Evolutionary conservation across 371 early-diverging fungal species (phyloP).

Genomic region (Apophysomyces ossiformis): DNA sequence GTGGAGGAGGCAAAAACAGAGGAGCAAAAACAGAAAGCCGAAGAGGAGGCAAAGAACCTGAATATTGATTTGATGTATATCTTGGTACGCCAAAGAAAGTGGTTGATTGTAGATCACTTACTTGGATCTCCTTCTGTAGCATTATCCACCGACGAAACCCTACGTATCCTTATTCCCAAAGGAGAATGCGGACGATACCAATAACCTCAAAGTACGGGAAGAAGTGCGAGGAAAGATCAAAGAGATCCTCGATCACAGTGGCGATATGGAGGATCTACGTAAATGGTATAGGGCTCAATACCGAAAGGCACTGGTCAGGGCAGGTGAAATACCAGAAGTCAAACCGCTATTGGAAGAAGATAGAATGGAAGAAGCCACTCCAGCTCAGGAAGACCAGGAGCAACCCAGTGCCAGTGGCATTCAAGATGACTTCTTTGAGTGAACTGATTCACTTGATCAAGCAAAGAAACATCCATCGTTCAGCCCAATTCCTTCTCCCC

Average conservation of each 20-base stretch:
- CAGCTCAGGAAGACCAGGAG: constrained; percentile 10
- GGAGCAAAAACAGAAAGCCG: constrained; percentile 18
- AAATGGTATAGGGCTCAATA: constrained; percentile 40
- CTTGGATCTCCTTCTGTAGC: constrained; percentile 10
- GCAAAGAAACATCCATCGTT: too few relatives aligned
- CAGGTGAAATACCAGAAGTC: constrained; percentile 22
- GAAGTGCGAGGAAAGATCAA: constrained; percentile 31
- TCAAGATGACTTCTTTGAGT: constrained; percentile 37
- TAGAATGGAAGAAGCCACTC: not conserved
- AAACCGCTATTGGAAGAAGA: constrained; percentile 24
- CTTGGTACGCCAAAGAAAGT: constrained; percentile 16
- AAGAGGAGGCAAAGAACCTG: constrained; percentile 24
- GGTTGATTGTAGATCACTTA: not conserved
- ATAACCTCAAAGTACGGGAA: constrained; percentile 19
- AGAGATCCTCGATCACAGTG: constrained; percentile 24
- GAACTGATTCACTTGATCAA: not conserved
- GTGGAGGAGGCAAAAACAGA: constrained; percentile 26
- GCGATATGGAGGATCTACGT: constrained; percentile 29
- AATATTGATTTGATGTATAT: constrained; percentile 34
- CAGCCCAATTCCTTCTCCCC: too few relatives aligned
- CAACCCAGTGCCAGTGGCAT: not conserved
- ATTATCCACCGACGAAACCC: constrained; percentile 40
- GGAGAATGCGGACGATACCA: constrained; percentile 28
- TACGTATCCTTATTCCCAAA: constrained; percentile 42
- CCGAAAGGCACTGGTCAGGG: constrained; percentile 33